phyloP scores from a whole-genome alignment of 768 basidiomycete genomes.

The Collybia mongolica region DNA sequence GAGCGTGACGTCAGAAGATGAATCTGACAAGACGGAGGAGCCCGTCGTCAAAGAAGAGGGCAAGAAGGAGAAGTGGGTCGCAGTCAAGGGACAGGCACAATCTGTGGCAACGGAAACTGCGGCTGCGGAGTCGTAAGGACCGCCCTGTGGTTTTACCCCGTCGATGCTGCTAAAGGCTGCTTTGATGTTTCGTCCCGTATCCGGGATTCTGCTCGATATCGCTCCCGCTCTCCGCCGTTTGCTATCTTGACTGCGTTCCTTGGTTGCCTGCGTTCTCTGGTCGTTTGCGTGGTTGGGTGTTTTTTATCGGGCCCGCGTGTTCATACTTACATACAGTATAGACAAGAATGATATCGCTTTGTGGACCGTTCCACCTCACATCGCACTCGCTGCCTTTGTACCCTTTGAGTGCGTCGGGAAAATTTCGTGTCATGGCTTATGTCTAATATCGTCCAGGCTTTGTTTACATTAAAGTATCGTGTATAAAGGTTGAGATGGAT shows the following conservation, averaged over 20 bases:
- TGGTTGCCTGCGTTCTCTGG: slow-evolving; percentile 10
- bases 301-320: slow-evolving; percentile 17
- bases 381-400: too few species aligned
- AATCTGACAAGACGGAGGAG: slow-evolving; percentile 47
- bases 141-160: too few species aligned
- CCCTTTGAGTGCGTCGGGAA: background rate
- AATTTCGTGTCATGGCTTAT: background rate
- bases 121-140: slow-evolving; percentile 13
- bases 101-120: slow-evolving; percentile 19
- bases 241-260: slow-evolving; percentile 14
- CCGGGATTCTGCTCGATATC: slow-evolving; percentile 5
- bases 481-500: background rate
- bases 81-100: slow-evolving; percentile 55
- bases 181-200: slow-evolving; percentile 3
- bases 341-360: slow-evolving; percentile 23
- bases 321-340: slow-evolving; percentile 15
- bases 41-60: slow-evolving; percentile 26
- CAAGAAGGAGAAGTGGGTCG: slow-evolving; percentile 73
- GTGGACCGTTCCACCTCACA: slow-evolving; percentile 6
- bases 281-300: slow-evolving; percentile 15
- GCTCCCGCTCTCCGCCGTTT: slow-evolving; percentile 16
- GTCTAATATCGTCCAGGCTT: background rate
- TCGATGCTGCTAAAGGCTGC: background rate
- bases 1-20: slow-evolving; percentile 75
- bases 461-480: background rate